Evolutionary conservation across 1,139 yeast species (phyloP).

Genomic region (Pichia cactophila): DNA sequence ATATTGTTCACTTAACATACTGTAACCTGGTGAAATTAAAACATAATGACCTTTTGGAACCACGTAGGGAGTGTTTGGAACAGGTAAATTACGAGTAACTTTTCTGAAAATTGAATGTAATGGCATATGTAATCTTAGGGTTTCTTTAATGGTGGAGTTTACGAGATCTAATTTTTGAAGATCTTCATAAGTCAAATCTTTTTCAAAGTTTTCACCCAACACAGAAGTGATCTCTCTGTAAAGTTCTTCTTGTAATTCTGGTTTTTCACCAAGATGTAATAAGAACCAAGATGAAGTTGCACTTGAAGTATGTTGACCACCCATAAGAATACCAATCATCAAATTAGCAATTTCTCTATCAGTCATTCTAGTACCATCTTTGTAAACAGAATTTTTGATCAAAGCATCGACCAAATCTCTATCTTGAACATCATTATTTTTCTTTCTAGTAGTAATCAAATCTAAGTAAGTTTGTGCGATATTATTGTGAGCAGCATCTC

Average conservation of each 20-base stretch:
- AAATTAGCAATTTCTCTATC: constrained; percentile 92
- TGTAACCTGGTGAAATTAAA: constrained; percentile 88
- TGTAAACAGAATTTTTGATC: constrained; percentile 75
- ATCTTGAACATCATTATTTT: constrained; percentile 64
- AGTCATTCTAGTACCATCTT: constrained; percentile 90
- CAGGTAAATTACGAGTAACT: constrained; percentile 69
- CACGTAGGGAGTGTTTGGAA: constrained; percentile 72
- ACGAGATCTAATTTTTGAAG: constrained; percentile 74
- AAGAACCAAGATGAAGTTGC: constrained; percentile 94
- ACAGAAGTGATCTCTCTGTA: constrained; percentile 65
- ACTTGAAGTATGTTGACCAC: constrained; percentile 98
- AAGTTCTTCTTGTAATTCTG: constrained; percentile 74
- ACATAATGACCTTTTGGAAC: constrained; percentile 89
- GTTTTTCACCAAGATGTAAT: constrained; percentile 81
- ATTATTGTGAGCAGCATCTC: constrained; percentile 82
- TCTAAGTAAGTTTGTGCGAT: constrained; percentile 76
- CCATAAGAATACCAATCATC: constrained; percentile 94
- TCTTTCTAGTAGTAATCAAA: constrained; percentile 68
- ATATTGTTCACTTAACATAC: constrained; percentile 67
- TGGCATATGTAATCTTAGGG: constrained; percentile 93
- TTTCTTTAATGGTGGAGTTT: constrained; percentile 82
- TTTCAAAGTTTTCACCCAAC: constrained; percentile 36
- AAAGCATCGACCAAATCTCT: constrained; percentile 87
- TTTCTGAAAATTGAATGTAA: constrained; percentile 92
- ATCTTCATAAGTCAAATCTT: constrained; percentile 70